Evolutionary conservation across 352 stramenopile species (phyloP).

Genomic region (Globisporangium spinosum): DNA sequence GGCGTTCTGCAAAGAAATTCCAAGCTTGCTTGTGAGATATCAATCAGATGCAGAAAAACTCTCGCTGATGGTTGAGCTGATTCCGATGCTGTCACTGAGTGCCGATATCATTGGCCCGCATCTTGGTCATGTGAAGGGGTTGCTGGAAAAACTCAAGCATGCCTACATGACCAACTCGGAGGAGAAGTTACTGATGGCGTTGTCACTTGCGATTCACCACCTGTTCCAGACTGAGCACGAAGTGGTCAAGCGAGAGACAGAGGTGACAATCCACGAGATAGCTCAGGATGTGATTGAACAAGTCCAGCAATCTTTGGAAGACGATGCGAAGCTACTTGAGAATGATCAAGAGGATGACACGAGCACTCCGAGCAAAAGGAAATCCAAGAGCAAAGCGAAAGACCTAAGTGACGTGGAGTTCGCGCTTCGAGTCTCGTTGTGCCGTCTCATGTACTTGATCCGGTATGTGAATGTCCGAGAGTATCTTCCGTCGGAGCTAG

Average conservation of each 20-base stretch:
- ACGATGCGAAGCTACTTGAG: slow-evolving; percentile 42
- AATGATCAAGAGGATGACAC: slow-evolving; percentile 12
- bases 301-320: slow-evolving; percentile 41
- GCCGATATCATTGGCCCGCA: slow-evolving; percentile 69
- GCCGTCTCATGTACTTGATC: slow-evolving; percentile 56
- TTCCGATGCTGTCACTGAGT: slow-evolving; percentile 62
- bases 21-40: slow-evolving; percentile 65
- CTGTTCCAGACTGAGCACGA: slow-evolving; percentile 70
- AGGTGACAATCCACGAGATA: slow-evolving; percentile 72
- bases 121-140: slow-evolving; percentile 53
- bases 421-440: slow-evolving; percentile 53
- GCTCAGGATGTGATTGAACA: slow-evolving; percentile 69
- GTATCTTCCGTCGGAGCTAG: slow-evolving; percentile 34
- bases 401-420: slow-evolving; percentile 70
- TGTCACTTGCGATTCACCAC: slow-evolving; percentile 66
- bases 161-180: slow-evolving; percentile 66
- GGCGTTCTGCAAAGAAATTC: slow-evolving; percentile 79
- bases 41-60: slow-evolving; percentile 82
- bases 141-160: slow-evolving; percentile 77
- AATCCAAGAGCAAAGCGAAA: slow-evolving; percentile 32
- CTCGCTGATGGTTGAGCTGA: slow-evolving; percentile 65
- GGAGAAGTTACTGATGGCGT: slow-evolving; percentile 59
- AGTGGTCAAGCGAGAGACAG: slow-evolving; percentile 73
- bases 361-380: slow-evolving; percentile 23
- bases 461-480: slow-evolving; percentile 62